phyloP scores from a whole-genome alignment of 805 yeast genomes.

The Wickerhamomyces alni region DNA sequence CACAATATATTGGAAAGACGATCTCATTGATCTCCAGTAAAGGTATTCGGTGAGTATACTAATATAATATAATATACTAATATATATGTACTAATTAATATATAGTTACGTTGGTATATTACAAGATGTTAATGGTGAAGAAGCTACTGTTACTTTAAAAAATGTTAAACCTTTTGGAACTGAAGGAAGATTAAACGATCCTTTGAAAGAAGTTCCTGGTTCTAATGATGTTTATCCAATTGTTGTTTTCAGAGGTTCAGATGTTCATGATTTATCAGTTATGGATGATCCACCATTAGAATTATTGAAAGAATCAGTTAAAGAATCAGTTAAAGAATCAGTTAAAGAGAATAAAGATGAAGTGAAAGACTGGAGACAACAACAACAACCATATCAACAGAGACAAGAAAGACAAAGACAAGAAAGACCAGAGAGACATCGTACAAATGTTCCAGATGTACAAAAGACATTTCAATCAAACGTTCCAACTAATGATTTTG shows the following conservation, averaged over 20 bases:
- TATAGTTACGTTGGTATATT: constrained; percentile 87
- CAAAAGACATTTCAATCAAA: constrained; percentile 21
- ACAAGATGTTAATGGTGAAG: constrained; percentile 82
- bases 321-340: constrained; percentile 1
- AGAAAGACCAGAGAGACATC: background rate
- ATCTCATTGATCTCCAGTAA: constrained; percentile 75
- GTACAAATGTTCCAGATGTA: constrained; percentile 1
- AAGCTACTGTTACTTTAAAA: constrained; percentile 79
- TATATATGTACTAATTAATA: constrained; percentile 11
- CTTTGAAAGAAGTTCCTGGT: constrained; percentile 64
- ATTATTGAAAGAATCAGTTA: constrained; percentile 2
- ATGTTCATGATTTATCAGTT: constrained; percentile 84
- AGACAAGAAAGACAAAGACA: constrained; percentile 5
- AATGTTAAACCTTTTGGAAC: constrained; percentile 85
- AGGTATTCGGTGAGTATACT: constrained; percentile 57
- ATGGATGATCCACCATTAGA: constrained; percentile 63
- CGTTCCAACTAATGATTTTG: constrained; percentile 58
- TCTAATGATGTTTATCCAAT: constrained; percentile 63
- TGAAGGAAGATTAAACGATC: constrained; percentile 78
- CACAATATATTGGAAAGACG: constrained; percentile 88
- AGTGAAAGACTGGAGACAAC: background rate
- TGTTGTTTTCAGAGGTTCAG: constrained; percentile 85
- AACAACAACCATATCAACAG: constrained; percentile 3
- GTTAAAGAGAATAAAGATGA: background rate
- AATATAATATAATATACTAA: constrained; percentile 14